These are phyloP conservation scores for Moniliella sp. DNA, from an alignment of 1,284 basidiomycete species.

Conservation along the genomic window DNA sequence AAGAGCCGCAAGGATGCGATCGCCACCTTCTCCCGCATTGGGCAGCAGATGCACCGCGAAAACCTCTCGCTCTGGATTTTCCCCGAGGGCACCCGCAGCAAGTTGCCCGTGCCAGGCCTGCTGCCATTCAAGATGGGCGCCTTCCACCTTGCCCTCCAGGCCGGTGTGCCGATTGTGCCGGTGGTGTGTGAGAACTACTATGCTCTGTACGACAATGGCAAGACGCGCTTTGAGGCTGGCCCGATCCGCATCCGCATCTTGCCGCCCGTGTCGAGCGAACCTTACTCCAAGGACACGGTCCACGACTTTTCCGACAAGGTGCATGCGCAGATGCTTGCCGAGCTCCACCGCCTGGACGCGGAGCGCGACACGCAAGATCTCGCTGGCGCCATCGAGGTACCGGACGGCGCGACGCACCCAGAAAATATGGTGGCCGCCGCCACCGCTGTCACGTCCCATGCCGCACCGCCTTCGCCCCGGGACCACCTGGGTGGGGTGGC, in stretches of 20 bases:
- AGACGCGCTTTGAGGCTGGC: slow-evolving; percentile 55
- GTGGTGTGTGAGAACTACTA: slow-evolving; percentile 87
- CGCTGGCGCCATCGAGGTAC: slow-evolving; percentile 43
- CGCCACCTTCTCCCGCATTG: slow-evolving; percentile 54
- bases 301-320: slow-evolving; percentile 45
- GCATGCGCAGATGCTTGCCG: slow-evolving; percentile 21
- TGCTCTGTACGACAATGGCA: slow-evolving; percentile 51
- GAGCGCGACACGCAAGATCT: slow-evolving; percentile 8
- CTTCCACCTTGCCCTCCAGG: slow-evolving; percentile 81
- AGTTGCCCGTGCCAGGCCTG: slow-evolving; percentile 21
- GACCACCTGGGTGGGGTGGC: slow-evolving; percentile 10
- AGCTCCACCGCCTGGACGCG: slow-evolving; percentile 9
- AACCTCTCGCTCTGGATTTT: slow-evolving; percentile 42
- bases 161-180: slow-evolving; percentile 53
- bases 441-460: slow-evolving; percentile 4
- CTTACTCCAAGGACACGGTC: slow-evolving; percentile 48
- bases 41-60: slow-evolving; percentile 55
- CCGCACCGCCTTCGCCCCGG: slow-evolving; percentile 5
- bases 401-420: slow-evolving; percentile 1
- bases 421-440: neutral
- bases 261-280: slow-evolving; percentile 52
- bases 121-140: slow-evolving; percentile 92
- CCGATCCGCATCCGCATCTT: slow-evolving; percentile 60
- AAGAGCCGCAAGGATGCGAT: slow-evolving; percentile 56
- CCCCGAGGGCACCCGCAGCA: slow-evolving; percentile 38